Percentiles rank a stretch among this genome's conserved stretches.
These are phyloP conservation scores for Solanum pimpinellifolium DNA, from an alignment of 257 asterid genomes.

Conservation along the genomic window DNA sequence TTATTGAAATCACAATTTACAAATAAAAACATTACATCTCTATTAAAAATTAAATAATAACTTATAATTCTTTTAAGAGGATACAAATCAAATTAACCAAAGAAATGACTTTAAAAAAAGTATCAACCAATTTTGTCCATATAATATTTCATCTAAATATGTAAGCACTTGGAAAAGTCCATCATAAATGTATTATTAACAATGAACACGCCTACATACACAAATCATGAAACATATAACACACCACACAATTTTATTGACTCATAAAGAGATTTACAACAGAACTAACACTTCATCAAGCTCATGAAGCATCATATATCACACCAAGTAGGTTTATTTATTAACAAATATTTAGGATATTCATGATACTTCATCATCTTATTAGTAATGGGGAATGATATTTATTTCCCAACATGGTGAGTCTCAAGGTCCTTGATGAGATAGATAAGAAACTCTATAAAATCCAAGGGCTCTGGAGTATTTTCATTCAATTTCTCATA, in stretches of 20 bases:
- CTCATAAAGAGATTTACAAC: not conserved
- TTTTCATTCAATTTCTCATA: not conserved
- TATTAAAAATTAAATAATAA: no score
- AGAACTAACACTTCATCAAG: not conserved
- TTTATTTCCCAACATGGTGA: not conserved
- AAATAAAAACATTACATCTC: not conserved
- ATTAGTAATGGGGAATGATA: not conserved
- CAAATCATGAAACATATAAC: not conserved
- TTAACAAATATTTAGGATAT: not conserved
- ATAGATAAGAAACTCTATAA: not conserved
- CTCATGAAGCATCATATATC: not conserved
- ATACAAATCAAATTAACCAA: no score
- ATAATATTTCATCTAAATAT: not conserved
- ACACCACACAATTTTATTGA: not conserved
- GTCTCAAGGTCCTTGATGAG: not conserved
- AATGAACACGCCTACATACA: not conserved
- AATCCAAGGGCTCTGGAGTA: not conserved
- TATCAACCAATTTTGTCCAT: not conserved
- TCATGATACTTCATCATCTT: not conserved
- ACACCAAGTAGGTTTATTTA: not conserved
- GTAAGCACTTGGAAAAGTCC: not conserved
- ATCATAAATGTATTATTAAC: not conserved
- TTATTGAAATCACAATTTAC: not conserved
- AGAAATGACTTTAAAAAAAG: not conserved
- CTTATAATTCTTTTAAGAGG: not conserved